phyloP scores from a whole-genome alignment of 2,329 filamentous ascomycete genomes.

The Phaeosphaeria sp. region DNA sequence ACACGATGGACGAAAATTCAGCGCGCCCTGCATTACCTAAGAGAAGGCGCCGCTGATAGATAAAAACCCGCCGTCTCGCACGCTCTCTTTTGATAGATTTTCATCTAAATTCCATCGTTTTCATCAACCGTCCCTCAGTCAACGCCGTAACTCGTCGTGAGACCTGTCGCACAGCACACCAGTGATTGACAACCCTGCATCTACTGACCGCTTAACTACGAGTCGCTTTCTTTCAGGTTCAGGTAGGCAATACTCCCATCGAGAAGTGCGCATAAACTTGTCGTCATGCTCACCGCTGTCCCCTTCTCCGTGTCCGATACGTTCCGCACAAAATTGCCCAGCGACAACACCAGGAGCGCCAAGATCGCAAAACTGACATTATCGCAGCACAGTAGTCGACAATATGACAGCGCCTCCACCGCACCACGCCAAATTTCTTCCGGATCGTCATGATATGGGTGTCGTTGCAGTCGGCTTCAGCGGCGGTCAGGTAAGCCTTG shows the following conservation, averaged over 20 bases:
- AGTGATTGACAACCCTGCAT: neutral
- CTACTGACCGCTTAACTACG: neutral
- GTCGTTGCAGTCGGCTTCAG: conserved; percentile 96
- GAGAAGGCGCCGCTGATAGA: conserved; percentile 31
- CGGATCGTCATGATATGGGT: conserved; percentile 79
- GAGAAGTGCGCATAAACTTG: neutral
- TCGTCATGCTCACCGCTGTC: neutral
- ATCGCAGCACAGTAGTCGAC: conserved; percentile 7
- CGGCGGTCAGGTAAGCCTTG: conserved; percentile 79
- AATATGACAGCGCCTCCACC: conserved; percentile 64
- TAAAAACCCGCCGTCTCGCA: conserved; percentile 33
- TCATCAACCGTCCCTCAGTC: neutral
- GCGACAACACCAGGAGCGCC: neutral
- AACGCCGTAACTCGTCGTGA: neutral
- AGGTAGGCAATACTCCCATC: neutral
- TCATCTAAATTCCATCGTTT: neutral
- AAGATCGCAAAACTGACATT: conserved; percentile 2
- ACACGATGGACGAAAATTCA: conserved; percentile 36
- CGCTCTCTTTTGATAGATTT: conserved; percentile 4
- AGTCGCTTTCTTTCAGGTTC: neutral
- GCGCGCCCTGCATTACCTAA: conserved; percentile 43
- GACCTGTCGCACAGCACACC: neutral
- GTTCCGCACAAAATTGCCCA: neutral
- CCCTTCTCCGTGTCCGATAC: neutral
- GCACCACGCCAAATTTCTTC: conserved; percentile 76